A percentile compares a stretch with the other conserved stretches of the same genome.
These are phyloP conservation scores for Parachlorella kessleri DNA, from an alignment of 139 green algal genomes.

Conservation along the genomic window DNA sequence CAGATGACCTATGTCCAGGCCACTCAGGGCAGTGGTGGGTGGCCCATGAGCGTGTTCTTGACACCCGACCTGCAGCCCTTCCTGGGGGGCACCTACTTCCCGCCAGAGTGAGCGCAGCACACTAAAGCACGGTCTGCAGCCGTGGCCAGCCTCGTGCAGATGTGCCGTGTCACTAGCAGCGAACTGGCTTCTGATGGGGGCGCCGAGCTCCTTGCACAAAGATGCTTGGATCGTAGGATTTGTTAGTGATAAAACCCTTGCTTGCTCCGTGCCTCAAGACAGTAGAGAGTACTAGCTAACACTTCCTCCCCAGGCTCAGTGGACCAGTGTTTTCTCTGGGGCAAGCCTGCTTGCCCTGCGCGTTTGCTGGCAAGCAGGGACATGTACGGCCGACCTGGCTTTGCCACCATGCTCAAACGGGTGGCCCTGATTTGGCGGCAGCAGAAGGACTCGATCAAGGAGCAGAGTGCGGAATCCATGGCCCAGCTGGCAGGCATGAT, in stretches of 20 bases:
- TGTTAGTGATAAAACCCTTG: no score
- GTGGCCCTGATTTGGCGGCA: conserved; percentile 55
- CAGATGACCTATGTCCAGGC: conserved; percentile 71
- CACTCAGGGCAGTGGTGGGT: conserved; percentile 57
- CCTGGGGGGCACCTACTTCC: conserved; percentile 77
- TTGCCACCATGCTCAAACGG: conserved; percentile 73
- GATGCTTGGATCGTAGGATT: no score
- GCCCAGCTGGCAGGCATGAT: conserved; percentile 54
- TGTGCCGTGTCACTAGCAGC: no score
- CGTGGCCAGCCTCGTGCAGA: no score
- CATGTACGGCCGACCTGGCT: conserved; percentile 61
- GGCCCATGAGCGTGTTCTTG: conserved; percentile 75
- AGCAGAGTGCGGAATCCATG: conserved; percentile 48
- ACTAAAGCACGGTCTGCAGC: background rate
- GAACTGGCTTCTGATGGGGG: no score
- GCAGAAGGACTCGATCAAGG: conserved; percentile 42
- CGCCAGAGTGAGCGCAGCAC: conserved; percentile 23
- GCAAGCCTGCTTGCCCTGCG: no score
- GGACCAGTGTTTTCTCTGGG: no score
- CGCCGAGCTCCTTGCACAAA: no score
- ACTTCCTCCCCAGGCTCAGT: no score
- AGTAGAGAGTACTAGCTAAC: no score
- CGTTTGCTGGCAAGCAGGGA: no score
- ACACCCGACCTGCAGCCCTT: conserved; percentile 82
- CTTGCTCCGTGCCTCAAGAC: no score